Evolutionary conservation across 441 rosid species (phyloP).

Genomic region (Corymbia calophylla): DNA sequence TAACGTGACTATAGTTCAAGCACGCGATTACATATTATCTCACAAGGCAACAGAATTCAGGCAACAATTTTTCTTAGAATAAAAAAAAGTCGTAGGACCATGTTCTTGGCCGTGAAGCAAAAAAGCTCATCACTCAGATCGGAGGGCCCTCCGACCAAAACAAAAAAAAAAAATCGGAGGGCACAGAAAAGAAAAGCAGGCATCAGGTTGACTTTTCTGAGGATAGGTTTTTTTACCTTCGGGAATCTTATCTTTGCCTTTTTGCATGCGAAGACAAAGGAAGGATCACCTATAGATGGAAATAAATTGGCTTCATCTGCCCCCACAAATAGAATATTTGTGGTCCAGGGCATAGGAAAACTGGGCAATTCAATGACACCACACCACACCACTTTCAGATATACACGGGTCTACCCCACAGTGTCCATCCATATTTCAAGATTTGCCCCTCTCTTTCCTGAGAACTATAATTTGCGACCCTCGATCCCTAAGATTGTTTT

Average conservation of each 20-base stretch:
- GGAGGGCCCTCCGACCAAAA: neutral
- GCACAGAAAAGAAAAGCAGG: neutral
- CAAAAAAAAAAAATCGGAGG: neutral
- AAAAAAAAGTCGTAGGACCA: neutral
- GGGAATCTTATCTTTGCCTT: neutral
- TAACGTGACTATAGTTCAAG: too few species aligned
- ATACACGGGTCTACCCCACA: neutral
- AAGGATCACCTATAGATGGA: neutral
- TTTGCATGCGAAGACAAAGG: neutral
- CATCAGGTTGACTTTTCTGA: neutral
- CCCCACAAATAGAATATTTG: neutral
- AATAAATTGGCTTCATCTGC: neutral
- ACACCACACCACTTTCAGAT: neutral
- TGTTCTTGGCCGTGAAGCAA: neutral
- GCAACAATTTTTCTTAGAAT: too few species aligned
- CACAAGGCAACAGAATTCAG: neutral
- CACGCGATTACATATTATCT: neutral
- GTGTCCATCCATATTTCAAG: neutral
- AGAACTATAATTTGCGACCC: too few species aligned
- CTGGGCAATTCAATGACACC: neutral
- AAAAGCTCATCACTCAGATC: neutral
- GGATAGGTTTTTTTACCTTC: neutral
- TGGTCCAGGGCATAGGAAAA: neutral
- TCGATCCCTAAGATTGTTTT: too few species aligned
- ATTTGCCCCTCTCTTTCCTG: neutral